Conservation (phyloP, 2,329 filamentous ascomycete genomes). For the Colletotrichum paranaense region DNA sequence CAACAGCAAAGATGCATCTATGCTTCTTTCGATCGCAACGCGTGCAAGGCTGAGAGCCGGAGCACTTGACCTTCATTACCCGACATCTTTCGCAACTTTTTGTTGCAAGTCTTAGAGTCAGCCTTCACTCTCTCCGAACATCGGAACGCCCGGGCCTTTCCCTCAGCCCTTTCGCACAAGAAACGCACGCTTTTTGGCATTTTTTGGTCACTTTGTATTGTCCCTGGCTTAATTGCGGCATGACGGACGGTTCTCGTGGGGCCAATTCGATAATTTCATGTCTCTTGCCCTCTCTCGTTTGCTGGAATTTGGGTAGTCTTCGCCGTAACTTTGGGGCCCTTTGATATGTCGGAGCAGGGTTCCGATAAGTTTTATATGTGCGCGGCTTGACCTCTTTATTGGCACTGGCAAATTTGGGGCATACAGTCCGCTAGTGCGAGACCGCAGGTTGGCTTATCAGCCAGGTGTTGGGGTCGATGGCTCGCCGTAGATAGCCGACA, state of each 20-base stretch:
- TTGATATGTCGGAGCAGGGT: constrained; percentile 26
- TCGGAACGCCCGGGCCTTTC: neutral
- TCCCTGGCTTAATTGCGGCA: constrained; percentile 33
- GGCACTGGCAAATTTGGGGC: neutral
- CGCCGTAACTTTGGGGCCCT: neutral
- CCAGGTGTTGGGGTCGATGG: constrained; percentile 14
- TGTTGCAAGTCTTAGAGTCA: constrained; percentile 39
- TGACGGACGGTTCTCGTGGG: constrained; percentile 9
- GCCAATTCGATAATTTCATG: constrained; percentile 14
- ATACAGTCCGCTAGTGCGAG: constrained; percentile 7
- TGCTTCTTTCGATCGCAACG: constrained; percentile 38
- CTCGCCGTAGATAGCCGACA: constrained; percentile 12
- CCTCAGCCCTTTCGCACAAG: neutral
- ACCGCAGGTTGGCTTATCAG: constrained; percentile 17
- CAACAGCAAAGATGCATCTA: constrained; percentile 37
- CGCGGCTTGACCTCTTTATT: constrained; percentile 25
- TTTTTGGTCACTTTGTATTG: constrained; percentile 37
- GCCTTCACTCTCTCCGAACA: neutral
- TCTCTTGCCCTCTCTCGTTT: neutral
- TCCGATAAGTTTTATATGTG: constrained; percentile 14
- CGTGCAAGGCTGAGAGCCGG: constrained; percentile 38
- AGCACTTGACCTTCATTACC: constrained; percentile 40
- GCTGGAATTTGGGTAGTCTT: neutral
- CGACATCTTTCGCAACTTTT: constrained; percentile 39
- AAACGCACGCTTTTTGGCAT: constrained; percentile 36